Conservation (phyloP, 2,329 filamentous ascomycete genomes). For the Sarocladiaceae sp. region DNA sequence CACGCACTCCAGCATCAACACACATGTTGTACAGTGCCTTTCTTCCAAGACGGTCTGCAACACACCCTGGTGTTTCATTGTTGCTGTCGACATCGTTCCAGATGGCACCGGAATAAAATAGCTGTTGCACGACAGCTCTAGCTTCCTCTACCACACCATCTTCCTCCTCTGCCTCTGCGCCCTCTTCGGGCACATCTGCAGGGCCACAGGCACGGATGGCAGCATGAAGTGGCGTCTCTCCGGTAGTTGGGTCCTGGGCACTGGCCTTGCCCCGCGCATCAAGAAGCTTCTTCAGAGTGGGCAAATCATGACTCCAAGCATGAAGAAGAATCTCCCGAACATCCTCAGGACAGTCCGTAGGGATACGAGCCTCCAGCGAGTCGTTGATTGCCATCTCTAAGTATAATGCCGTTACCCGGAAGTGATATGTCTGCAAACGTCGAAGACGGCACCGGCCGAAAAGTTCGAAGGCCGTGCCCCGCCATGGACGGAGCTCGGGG, state of each 20-base stretch:
- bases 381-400: conserved; percentile 33
- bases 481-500: background rate
- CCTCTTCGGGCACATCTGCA: conserved; percentile 20
- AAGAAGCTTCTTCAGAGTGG: conserved; percentile 65
- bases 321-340: conserved; percentile 48
- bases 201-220: conserved; percentile 73
- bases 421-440: conserved; percentile 5
- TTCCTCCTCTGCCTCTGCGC: conserved; percentile 28
- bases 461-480: conserved; percentile 7
- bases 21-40: conserved; percentile 72
- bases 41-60: conserved; percentile 68
- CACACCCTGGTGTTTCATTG: conserved; percentile 86
- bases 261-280: conserved; percentile 61
- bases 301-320: conserved; percentile 58
- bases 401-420: background rate
- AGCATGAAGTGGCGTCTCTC: conserved; percentile 83
- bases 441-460: conserved; percentile 6
- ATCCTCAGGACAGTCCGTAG: conserved; percentile 45
- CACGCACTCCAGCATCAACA: conserved; percentile 85
- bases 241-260: conserved; percentile 78
- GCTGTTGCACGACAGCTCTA: conserved; percentile 64
- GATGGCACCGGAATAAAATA: conserved; percentile 85
- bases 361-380: conserved; percentile 49
- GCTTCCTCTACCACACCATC: conserved; percentile 53
- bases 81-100: conserved; percentile 93